phyloP scores from a whole-genome alignment of 805 yeast genomes.

The Candida cerambycidarum region DNA sequence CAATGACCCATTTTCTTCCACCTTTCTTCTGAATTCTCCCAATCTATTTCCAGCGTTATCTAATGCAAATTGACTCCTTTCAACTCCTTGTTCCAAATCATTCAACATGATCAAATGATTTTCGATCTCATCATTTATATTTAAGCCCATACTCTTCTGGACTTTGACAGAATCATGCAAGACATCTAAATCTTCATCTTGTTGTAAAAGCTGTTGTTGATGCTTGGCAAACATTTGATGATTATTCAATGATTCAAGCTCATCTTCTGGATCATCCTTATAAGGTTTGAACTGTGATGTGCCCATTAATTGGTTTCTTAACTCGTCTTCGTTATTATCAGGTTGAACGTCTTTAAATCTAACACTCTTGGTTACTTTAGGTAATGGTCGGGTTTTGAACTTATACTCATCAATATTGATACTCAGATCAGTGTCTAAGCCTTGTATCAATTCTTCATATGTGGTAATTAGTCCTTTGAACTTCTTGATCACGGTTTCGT shows the following conservation, averaged over 20 bases:
- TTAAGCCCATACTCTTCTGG: constrained; percentile 41
- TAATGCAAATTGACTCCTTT: constrained; percentile 29
- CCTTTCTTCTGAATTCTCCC: constrained; percentile 30
- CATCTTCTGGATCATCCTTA: constrained; percentile 25
- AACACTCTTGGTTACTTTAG: constrained; percentile 27
- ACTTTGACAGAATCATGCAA: constrained; percentile 33
- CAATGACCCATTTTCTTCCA: constrained; percentile 43
- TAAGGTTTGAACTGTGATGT: constrained; percentile 35
- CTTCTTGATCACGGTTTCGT: constrained; percentile 6
- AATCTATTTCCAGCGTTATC: constrained; percentile 31
- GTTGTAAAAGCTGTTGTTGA: constrained; percentile 39
- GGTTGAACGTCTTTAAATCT: constrained; percentile 34
- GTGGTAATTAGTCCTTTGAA: constrained; percentile 13
- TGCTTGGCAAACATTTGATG: constrained; percentile 44
- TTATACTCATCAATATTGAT: constrained; percentile 33
- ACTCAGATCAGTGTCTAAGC: constrained; percentile 25
- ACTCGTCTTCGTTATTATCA: constrained; percentile 20
- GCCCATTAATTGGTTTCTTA: constrained; percentile 36
- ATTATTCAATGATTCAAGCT: constrained; percentile 23
- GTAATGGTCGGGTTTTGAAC: constrained; percentile 16
- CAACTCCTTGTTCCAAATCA: constrained; percentile 44
- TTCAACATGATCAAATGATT: constrained; percentile 41
- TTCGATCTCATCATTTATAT: constrained; percentile 40
- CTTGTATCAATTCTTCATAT: constrained; percentile 20
- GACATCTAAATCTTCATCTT: constrained; percentile 35